Percentiles rank a stretch among this genome's conserved stretches.
phyloP scores from a whole-genome alignment of 495 filamentous ascomycete species.

The Talaromyces trachyspermus region DNA sequence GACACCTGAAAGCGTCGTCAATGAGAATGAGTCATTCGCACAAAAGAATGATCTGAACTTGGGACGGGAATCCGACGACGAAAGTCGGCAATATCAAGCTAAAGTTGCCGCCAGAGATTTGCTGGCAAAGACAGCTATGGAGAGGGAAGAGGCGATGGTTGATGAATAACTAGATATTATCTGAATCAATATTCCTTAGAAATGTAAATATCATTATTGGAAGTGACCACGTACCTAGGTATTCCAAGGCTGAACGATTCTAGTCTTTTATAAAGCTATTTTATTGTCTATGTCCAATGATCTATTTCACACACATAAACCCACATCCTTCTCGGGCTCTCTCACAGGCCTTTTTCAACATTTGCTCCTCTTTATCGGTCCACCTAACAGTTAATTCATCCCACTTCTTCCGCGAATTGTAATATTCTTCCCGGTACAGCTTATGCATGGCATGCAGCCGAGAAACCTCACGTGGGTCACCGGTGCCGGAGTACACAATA shows the following conservation, averaged over 20 bases:
- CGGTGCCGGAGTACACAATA: conserved; percentile 87
- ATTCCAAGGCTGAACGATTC: no score
- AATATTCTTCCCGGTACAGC: conserved; percentile 68
- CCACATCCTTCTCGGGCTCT: conserved; percentile 70
- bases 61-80: not conserved
- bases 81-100: conserved; percentile 23
- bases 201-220: no score
- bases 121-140: conserved; percentile 33
- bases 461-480: conserved; percentile 73
- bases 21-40: not conserved
- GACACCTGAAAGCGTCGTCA: conserved; percentile 6
- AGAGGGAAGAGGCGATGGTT: conserved; percentile 41
- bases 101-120: conserved; percentile 30
- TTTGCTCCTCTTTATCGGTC: conserved; percentile 83
- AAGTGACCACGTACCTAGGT: no score
- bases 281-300: not conserved
- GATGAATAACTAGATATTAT: no score
- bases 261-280: no score
- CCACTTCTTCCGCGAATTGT: conserved; percentile 66
- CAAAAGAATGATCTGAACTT: not conserved
- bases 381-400: conserved; percentile 80
- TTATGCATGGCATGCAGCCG: conserved; percentile 66
- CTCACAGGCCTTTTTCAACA: conserved; percentile 59
- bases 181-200: no score
- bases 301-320: conserved; percentile 70